These are phyloP conservation scores for Arthrobotrys iridis DNA, from an alignment of 2,329 filamentous ascomycete species.

Conservation along the genomic window DNA sequence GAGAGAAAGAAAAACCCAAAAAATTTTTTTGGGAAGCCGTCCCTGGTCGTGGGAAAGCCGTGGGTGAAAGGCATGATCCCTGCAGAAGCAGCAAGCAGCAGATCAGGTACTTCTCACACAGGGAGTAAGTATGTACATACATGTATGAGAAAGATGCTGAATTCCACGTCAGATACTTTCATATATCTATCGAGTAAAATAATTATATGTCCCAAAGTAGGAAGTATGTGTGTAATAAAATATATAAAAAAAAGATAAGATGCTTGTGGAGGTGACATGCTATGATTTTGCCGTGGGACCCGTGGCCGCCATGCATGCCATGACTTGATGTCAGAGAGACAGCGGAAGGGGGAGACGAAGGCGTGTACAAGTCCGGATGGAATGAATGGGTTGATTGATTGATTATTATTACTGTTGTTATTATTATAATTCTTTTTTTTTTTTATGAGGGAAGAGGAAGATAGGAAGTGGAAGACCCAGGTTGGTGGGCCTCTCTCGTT, in stretches of 20 bases:
- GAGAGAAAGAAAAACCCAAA: neutral
- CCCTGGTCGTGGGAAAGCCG: neutral
- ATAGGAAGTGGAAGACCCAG: slow-evolving; percentile 35
- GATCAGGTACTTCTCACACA: neutral
- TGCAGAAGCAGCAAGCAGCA: neutral
- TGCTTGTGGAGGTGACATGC: slow-evolving; percentile 8
- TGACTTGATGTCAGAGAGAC: no score
- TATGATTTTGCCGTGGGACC: slow-evolving; percentile 1
- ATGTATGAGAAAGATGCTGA: no score
- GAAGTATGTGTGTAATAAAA: no score
- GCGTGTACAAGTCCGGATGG: no score
- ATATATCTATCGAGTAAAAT: no score
- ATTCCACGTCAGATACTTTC: no score
- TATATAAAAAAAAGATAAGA: neutral
- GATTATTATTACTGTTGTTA: no score
- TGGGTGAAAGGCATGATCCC: neutral
- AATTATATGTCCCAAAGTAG: no score
- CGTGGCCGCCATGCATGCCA: slow-evolving; percentile 10
- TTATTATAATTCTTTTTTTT: no score
- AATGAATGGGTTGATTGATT: no score
- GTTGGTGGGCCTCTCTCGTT: slow-evolving; percentile 48
- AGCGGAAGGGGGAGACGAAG: neutral
- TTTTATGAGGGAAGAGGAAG: neutral
- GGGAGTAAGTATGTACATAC: no score
- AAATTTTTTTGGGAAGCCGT: neutral